These are phyloP conservation scores for Exophiala spinifera DNA, from an alignment of 2,329 filamentous ascomycete genomes.

Conservation along the genomic window DNA sequence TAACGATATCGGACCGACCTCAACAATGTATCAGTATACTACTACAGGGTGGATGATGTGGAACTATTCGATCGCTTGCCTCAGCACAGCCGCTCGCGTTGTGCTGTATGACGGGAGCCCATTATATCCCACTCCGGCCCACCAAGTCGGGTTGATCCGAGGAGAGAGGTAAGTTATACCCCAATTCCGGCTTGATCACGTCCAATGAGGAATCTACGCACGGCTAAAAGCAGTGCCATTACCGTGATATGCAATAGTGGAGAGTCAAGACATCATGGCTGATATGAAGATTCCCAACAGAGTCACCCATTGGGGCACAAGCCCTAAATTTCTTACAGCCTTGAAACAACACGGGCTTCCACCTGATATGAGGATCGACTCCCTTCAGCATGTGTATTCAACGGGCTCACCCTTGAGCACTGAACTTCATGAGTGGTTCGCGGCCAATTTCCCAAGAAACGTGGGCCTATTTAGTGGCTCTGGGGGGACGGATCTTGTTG, in stretches of 20 bases:
- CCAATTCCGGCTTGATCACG: no score
- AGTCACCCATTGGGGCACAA: not conserved
- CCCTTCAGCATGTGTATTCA: not conserved
- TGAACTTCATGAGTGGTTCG: not conserved
- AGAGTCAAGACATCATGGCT: no score
- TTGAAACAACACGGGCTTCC: not conserved
- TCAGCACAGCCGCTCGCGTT: conserved; percentile 58
- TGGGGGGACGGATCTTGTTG: conserved; percentile 1
- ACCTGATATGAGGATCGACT: not conserved
- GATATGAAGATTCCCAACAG: no score
- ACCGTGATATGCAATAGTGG: no score
- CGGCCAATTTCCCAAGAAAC: not conserved
- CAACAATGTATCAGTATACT: conserved; percentile 45
- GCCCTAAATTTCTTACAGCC: not conserved
- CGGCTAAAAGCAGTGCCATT: no score
- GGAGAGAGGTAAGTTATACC: not conserved
- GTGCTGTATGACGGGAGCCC: conserved; percentile 79
- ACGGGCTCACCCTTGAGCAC: not conserved
- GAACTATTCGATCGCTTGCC: conserved; percentile 50
- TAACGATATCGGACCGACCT: conserved; percentile 39
- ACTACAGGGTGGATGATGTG: conserved; percentile 44
- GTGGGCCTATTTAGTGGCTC: not conserved
- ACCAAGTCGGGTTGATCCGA: conserved; percentile 27
- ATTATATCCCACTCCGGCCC: conserved; percentile 64
- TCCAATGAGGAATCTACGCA: no score